Percentiles rank a stretch among this genome's conserved stretches.
These are phyloP conservation scores for Pleurozium schreberi DNA, from an alignment of 225 moss, liverwort and hornwort species.

Conservation along the genomic window DNA sequence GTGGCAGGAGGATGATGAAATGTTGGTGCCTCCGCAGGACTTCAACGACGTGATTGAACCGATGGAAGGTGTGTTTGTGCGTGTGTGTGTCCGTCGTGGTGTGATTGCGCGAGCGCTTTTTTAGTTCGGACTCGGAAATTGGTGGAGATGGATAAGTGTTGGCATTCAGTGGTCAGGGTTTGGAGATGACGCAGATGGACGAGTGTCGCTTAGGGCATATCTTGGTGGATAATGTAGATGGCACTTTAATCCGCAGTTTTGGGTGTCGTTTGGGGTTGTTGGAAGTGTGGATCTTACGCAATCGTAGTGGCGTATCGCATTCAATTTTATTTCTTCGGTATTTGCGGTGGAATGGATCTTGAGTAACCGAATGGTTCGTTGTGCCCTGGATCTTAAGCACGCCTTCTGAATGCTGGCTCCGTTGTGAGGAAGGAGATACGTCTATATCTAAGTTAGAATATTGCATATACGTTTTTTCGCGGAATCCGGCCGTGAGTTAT, in stretches of 20 bases:
- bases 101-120: background rate
- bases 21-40: constrained; percentile 93
- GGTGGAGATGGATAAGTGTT: background rate
- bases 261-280: background rate
- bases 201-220: constrained; percentile 4
- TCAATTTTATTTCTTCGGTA: background rate
- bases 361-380: background rate
- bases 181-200: background rate
- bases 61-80: constrained; percentile 81
- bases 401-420: background rate
- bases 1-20: constrained; percentile 99
- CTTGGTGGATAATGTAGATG: background rate
- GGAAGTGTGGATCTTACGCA: constrained; percentile 3
- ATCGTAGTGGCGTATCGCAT: background rate
- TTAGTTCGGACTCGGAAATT: background rate
- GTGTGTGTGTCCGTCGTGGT: background rate
- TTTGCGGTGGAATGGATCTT: background rate
- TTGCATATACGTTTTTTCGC: background rate
- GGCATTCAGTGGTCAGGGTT: constrained; percentile 11
- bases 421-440: background rate
- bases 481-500: background rate
- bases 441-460: background rate
- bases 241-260: background rate
- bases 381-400: background rate
- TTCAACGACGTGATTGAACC: constrained; percentile 99